phyloP scores from a whole-genome alignment of 2,329 filamentous ascomycete genomes.

The Xylaria sp. region DNA sequence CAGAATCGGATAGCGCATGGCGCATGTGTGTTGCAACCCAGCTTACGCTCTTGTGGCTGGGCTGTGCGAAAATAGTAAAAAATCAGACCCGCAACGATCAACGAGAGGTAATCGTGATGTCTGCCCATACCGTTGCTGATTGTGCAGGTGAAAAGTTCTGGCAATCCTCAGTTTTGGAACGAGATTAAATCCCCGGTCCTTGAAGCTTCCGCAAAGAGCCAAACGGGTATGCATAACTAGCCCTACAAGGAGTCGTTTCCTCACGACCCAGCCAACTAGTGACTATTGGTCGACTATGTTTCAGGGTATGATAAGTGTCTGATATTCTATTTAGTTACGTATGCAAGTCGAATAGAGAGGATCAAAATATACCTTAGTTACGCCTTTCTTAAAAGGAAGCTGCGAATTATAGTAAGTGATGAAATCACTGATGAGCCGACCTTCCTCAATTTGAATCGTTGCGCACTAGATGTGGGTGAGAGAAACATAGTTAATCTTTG shows the following conservation, averaged over 20 bases:
- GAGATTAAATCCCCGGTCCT: not conserved
- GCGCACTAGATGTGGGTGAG: slow-evolving; percentile 31
- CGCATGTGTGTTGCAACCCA: not conserved
- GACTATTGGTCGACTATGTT: not conserved
- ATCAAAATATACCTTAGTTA: slow-evolving; percentile 27
- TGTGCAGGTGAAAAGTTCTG: not conserved
- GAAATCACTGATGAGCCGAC: slow-evolving; percentile 26
- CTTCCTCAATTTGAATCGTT: slow-evolving; percentile 11
- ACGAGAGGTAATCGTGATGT: not conserved
- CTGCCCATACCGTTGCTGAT: not conserved
- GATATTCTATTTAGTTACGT: slow-evolving; percentile 8
- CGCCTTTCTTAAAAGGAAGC: slow-evolving; percentile 33
- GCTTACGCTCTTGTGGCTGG: not conserved
- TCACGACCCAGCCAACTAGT: not conserved
- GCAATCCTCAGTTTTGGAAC: not conserved
- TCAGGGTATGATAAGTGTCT: not conserved
- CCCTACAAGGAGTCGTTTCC: not conserved
- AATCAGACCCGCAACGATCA: not conserved
- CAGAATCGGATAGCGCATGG: not conserved
- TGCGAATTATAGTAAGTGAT: slow-evolving; percentile 35
- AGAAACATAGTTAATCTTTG: slow-evolving; percentile 58
- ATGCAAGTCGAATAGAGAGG: not conserved
- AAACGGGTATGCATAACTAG: not conserved
- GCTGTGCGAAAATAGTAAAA: not conserved
- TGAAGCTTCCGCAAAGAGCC: not conserved